Base-by-base conservation (phyloP, 257 asterid genomes). In the Przewalskia tangutica region DNA sequence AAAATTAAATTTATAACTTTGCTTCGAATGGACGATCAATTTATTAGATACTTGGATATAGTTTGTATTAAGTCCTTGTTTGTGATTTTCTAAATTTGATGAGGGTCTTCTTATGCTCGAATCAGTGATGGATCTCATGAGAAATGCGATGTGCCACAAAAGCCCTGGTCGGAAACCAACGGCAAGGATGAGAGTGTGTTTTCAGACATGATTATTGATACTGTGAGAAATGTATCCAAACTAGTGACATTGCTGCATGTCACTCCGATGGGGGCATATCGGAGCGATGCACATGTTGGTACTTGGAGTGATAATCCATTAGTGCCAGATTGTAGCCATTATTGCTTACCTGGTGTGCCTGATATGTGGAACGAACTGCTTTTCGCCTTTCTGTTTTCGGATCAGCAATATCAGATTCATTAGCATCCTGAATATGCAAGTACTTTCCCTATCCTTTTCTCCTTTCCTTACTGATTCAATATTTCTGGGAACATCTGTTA, bases 291-390 rank as follows among this genome's bases (percentile, higher is more conserved):
- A 27, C 97, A 92, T 66, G 95, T 91, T 17, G 94, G 94, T 46
- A n/a, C 89, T n/a, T 91, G 94, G 93, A 92, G 91, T 34, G 93
- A 91, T 81, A 90, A 87, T 82, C 97, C 97, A 27, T 85, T 88
- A 2, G 94, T 93, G 50, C 99, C 94, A 2, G 99, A 93, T 82
- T 95, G 98, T 78, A 95, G 98, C 88, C 99, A 95, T 82, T 95
- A 98, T 95, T 95, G 98, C 85, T 88, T 95, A 84, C 99, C 98
- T 50, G 97, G 99, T 48, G 95, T 95, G 9, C 98, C 98, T 0
- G 98, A 95, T 83, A 85, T 80, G 81, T 95, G 98, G 98, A 95
- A 92, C 56, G 97, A 95, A 87, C 77, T 93, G 58, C 91, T 93
- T 84, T 90, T 95, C 84, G 40, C 90, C 12, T 84, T 81, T 77